A percentile compares a stretch with the other conserved stretches of the same genome.
These are phyloP conservation scores for Erigeron philadelphicus DNA, from an alignment of 140 eudicot genomes.

Conservation along the genomic window DNA sequence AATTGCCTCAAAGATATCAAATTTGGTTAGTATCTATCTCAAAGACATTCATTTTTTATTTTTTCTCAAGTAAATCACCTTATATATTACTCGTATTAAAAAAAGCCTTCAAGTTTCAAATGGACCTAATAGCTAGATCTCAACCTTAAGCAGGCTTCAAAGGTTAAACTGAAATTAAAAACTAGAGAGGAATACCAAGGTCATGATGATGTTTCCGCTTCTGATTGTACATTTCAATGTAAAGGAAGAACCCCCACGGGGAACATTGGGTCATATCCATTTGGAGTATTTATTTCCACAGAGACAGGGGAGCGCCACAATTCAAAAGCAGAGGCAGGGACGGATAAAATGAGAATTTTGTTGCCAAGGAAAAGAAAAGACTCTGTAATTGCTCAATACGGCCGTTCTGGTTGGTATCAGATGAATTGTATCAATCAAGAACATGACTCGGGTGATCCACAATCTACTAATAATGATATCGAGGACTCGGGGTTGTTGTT, in stretches of 20 bases:
- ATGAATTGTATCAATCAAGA: conserved; percentile 44
- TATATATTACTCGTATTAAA: too few species aligned
- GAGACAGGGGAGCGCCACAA: conserved; percentile 28
- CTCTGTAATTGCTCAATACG: conserved; percentile 27
- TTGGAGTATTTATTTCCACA: conserved; percentile 43
- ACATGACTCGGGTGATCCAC: conserved; percentile 33
- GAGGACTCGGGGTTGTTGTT: conserved; percentile 72
- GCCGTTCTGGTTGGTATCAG: conserved; percentile 58
- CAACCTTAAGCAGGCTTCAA: conserved; percentile 15
- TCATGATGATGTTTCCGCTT: conserved; percentile 23
- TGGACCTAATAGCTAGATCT: too few species aligned
- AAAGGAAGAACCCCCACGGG: conserved; percentile 66
- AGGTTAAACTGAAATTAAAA: conserved; percentile 50
- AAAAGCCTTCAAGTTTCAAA: too few species aligned
- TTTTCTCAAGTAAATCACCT: too few species aligned
- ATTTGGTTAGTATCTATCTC: conserved; percentile 53
- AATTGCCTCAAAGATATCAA: conserved; percentile 57
- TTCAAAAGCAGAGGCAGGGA: conserved; percentile 72
- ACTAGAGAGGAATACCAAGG: conserved; percentile 32
- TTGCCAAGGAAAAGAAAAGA: conserved; percentile 70
- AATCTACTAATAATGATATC: conserved; percentile 23
- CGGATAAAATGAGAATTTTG: conserved; percentile 40
- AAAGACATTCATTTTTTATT: background rate
- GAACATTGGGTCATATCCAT: conserved; percentile 37
- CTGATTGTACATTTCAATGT: conserved; percentile 38